A percentile compares a stretch with the other conserved stretches of the same genome.
Evolutionary conservation across 1,139 yeast genomes (phyloP).

Genomic region (Blastobotrys indianensis): DNA sequence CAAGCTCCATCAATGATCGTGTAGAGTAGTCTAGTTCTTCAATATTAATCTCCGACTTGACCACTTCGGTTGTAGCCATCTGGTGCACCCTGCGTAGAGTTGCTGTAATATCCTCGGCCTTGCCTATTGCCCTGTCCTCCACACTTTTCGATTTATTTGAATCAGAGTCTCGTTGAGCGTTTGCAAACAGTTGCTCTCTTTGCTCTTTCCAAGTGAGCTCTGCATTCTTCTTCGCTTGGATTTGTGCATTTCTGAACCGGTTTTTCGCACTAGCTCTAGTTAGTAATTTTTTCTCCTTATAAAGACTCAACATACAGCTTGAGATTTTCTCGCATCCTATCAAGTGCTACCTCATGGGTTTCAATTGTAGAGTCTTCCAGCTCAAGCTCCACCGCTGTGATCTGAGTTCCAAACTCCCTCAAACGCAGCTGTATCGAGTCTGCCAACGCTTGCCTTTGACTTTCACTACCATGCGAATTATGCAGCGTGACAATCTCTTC

Average conservation of each 20-base stretch:
- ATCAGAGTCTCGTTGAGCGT: neutral
- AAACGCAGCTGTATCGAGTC: constrained; percentile 28
- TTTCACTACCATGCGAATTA: constrained; percentile 15
- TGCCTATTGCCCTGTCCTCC: constrained; percentile 39
- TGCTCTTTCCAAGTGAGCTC: constrained; percentile 22
- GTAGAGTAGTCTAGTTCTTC: constrained; percentile 58
- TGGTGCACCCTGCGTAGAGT: constrained; percentile 50
- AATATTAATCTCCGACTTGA: constrained; percentile 56
- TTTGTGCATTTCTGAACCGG: constrained; percentile 30
- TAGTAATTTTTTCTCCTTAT: too few species aligned
- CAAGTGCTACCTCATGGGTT: constrained; percentile 20
- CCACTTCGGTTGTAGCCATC: constrained; percentile 41
- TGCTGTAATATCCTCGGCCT: constrained; percentile 50
- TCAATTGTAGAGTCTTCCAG: constrained; percentile 17
- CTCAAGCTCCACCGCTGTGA: constrained; percentile 21
- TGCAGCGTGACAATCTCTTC: constrained; percentile 23
- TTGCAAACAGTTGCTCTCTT: constrained; percentile 24
- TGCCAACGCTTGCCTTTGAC: constrained; percentile 27
- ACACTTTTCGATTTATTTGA: constrained; percentile 14
- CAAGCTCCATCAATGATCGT: constrained; percentile 44
- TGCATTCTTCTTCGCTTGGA: constrained; percentile 25
- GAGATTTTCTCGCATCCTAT: constrained; percentile 26
- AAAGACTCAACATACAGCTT: constrained; percentile 18
- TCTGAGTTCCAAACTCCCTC: constrained; percentile 24
- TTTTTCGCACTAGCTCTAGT: constrained; percentile 10